A percentile compares a stretch with the other conserved stretches of the same genome.
Evolutionary conservation across 345 rosid species (phyloP).

Genomic region (Salix caprea): DNA sequence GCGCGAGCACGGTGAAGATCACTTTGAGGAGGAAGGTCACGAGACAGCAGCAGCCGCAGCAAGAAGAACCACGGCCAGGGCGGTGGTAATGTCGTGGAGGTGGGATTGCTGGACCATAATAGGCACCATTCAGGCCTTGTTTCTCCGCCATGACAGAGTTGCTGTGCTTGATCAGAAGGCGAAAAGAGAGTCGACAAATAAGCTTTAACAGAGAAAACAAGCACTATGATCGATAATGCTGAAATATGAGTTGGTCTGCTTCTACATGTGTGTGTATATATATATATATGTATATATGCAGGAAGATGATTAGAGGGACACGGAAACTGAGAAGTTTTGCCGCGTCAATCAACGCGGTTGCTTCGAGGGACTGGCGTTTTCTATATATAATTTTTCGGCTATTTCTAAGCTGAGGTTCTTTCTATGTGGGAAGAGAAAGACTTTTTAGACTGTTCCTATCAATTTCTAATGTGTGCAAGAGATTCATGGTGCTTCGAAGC

Average conservation of each 20-base stretch:
- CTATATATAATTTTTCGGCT: neutral
- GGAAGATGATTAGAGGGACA: neutral
- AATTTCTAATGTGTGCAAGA: neutral
- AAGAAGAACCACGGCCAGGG: conserved; percentile 41
- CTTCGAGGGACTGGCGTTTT: neutral
- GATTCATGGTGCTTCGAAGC: neutral
- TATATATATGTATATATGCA: neutral
- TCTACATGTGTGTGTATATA: too few relatives aligned
- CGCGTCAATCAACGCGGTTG: conserved; percentile 32
- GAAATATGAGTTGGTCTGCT: neutral
- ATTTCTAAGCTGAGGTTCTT: neutral
- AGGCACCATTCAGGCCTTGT: conserved; percentile 60
- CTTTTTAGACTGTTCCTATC: neutral
- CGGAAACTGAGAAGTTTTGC: neutral
- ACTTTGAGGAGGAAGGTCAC: conserved; percentile 42
- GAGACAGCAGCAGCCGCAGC: conserved; percentile 59
- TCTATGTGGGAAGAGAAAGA: neutral
- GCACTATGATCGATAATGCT: neutral
- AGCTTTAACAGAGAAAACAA: neutral
- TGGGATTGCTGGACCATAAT: conserved; percentile 65
- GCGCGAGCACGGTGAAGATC: conserved; percentile 31
- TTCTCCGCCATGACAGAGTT: conserved; percentile 43
- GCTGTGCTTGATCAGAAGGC: neutral
- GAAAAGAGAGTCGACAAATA: neutral
- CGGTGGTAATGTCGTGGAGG: conserved; percentile 45